A percentile compares a stretch with the other conserved stretches of the same genome.
phyloP scores from a whole-genome alignment of 1,139 yeast genomes.

The Suhomyces panamericanus region DNA sequence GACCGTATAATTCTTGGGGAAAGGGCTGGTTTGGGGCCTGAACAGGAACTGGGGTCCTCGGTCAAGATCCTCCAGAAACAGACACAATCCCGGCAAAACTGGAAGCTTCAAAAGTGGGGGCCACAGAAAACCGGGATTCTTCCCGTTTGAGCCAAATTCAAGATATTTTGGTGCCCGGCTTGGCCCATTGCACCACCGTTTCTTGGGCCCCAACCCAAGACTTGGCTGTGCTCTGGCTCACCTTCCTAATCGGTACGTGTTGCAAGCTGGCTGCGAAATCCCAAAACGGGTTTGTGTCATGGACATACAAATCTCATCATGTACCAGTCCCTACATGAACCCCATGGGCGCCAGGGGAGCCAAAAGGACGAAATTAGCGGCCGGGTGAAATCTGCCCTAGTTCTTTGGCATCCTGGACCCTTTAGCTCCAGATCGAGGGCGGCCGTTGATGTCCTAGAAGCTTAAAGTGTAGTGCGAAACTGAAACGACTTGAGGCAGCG shows the following conservation, averaged over 20 bases:
- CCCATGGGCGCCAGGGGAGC: too few species aligned
- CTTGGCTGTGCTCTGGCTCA: slow-evolving; percentile 1
- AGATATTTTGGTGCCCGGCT: too few species aligned
- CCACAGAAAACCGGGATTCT: too few species aligned
- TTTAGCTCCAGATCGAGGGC: background rate
- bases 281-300: slow-evolving; percentile 11
- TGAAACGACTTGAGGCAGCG: too few species aligned
- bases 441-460: background rate
- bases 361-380: too few species aligned
- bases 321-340: too few species aligned
- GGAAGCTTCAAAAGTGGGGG: too few species aligned
- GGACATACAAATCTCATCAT: background rate
- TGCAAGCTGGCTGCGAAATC: slow-evolving; percentile 17
- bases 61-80: background rate
- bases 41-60: background rate
- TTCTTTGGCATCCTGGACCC: background rate
- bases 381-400: too few species aligned
- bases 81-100: background rate
- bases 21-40: background rate
- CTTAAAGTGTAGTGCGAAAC: too few species aligned
- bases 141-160: too few species aligned
- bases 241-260: slow-evolving; percentile 6
- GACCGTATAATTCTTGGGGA: background rate
- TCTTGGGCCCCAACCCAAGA: background rate
- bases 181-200: background rate